Conservation (phyloP, 2,329 filamentous ascomycete species). For the Cadophora malorum region DNA sequence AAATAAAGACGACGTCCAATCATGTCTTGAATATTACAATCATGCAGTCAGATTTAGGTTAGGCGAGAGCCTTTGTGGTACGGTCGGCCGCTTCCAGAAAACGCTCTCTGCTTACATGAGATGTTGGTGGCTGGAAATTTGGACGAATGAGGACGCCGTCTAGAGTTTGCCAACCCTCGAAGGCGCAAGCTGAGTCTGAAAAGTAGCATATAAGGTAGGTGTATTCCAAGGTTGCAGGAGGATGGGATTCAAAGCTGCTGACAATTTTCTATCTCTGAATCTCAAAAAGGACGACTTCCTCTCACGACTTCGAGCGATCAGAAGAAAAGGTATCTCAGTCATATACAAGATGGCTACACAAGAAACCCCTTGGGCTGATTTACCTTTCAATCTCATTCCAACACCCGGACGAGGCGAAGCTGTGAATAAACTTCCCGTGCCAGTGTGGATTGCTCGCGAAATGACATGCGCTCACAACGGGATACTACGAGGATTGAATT, state of each 20-base stretch:
- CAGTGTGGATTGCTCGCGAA: constrained; percentile 43
- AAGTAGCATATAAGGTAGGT: background rate
- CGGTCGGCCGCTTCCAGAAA: constrained; percentile 7
- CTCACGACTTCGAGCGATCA: background rate
- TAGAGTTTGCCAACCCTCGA: background rate
- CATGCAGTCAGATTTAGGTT: constrained; percentile 8
- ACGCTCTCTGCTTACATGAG: constrained; percentile 11
- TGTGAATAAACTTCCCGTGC: constrained; percentile 15
- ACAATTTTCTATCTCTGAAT: background rate
- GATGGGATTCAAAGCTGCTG: background rate
- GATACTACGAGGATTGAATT: constrained; percentile 48
- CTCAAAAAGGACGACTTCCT: background rate
- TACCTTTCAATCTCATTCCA: constrained; percentile 25
- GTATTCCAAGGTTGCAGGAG: background rate
- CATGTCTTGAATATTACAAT: background rate
- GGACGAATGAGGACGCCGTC: background rate
- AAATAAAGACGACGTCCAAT: background rate
- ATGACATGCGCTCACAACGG: constrained; percentile 47
- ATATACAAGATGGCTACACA: background rate
- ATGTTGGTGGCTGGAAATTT: background rate
- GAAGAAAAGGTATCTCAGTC: background rate
- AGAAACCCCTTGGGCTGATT: constrained; percentile 24
- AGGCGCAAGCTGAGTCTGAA: too few species aligned
- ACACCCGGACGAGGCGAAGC: constrained; percentile 22
- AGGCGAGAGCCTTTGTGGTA: background rate